Evolutionary conservation across 805 yeast species (phyloP).

Genomic region (Kazachstania africana): DNA sequence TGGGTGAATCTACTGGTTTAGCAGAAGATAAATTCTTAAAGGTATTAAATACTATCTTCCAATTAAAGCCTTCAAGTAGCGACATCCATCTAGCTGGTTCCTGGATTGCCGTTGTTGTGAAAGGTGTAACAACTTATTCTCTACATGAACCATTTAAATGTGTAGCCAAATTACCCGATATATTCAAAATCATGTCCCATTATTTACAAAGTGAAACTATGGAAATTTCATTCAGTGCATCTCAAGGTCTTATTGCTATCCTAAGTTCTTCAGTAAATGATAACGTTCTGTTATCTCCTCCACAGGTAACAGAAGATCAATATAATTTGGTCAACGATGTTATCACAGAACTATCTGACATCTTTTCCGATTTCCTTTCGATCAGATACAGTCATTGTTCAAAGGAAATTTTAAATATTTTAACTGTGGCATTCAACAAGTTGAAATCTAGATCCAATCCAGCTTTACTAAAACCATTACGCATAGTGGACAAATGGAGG

Average conservation of each 20-base stretch:
- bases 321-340: constrained; percentile 40
- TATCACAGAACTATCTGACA: constrained; percentile 45
- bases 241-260: constrained; percentile 78
- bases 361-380: constrained; percentile 48
- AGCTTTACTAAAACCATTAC: constrained; percentile 52
- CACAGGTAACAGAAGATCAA: constrained; percentile 32
- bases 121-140: constrained; percentile 52
- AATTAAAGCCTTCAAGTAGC: constrained; percentile 67
- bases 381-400: constrained; percentile 71
- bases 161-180: constrained; percentile 42
- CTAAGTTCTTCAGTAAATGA: constrained; percentile 58
- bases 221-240: constrained; percentile 60
- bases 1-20: constrained; percentile 27
- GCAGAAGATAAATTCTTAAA: constrained; percentile 53
- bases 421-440: constrained; percentile 49
- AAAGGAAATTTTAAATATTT: constrained; percentile 57
- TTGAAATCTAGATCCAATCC: constrained; percentile 60
- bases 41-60: constrained; percentile 61
- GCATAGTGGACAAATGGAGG: constrained; percentile 77
- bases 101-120: constrained; percentile 91
- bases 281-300: constrained; percentile 45
- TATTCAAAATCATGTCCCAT: constrained; percentile 44
- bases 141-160: constrained; percentile 40
- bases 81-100: constrained; percentile 84
- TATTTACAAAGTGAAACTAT: constrained; percentile 57